Conservation (phyloP, 192 early-diverging fungal genomes). For the Tieghemiomyces parasiticus region DNA sequence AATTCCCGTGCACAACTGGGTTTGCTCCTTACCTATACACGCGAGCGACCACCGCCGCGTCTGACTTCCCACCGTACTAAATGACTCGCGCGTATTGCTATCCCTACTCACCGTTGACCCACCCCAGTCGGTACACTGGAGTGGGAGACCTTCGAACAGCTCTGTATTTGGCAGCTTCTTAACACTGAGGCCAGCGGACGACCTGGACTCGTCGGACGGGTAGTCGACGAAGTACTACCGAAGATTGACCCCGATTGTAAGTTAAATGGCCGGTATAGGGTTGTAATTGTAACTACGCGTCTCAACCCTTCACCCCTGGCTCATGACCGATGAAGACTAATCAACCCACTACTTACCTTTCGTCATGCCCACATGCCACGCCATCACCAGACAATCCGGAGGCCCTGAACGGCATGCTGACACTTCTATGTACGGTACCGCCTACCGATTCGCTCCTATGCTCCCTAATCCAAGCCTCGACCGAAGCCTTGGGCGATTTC, state of each 20-base stretch:
- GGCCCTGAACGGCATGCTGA: constrained; percentile 27
- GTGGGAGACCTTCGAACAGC: constrained; percentile 35
- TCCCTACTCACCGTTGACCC: too few relatives aligned
- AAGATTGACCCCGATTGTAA: constrained; percentile 11
- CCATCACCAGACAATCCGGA: constrained; percentile 19
- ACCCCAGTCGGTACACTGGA: constrained; percentile 23
- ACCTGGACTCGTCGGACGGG: neutral
- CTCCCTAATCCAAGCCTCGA: neutral
- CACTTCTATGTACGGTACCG: constrained; percentile 22
- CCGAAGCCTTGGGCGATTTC: neutral
- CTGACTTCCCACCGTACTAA: too few relatives aligned
- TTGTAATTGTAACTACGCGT: neutral
- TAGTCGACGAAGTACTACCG: constrained; percentile 16
- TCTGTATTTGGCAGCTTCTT: constrained; percentile 40
- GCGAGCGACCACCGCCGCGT: too few relatives aligned
- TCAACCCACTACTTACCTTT: neutral
- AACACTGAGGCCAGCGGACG: constrained; percentile 25
- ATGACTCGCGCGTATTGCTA: too few relatives aligned
- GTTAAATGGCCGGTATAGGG: neutral
- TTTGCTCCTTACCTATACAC: too few relatives aligned
- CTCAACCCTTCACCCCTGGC: neutral
- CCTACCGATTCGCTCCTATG: constrained; percentile 12
- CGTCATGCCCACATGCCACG: constrained; percentile 10
- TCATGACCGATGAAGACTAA: neutral
- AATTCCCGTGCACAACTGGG: too few relatives aligned